A percentile compares a stretch with the other conserved stretches of the same genome.
Conservation (phyloP, 2,329 filamentous ascomycete species). For the Penicillium sp. region DNA sequence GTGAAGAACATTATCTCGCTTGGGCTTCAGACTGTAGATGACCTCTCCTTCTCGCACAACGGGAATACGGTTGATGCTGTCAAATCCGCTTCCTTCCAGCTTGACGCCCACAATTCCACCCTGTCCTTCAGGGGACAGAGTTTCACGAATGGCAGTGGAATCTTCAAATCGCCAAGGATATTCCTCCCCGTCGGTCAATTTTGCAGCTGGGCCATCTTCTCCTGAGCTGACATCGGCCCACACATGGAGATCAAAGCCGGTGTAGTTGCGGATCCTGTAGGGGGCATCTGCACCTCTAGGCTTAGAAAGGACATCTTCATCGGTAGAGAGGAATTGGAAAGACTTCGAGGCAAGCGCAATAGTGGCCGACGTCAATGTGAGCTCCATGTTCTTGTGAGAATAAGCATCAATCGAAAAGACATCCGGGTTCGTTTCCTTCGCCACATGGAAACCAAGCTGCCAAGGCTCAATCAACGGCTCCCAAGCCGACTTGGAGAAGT, state of each 20-base stretch:
- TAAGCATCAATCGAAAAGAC: conserved; percentile 79
- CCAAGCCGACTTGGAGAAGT: conserved; percentile 98
- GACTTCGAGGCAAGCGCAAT: conserved; percentile 94
- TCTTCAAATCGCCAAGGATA: conserved; percentile 96
- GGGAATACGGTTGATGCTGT: conserved; percentile 81
- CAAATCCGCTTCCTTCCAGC: conserved; percentile 91
- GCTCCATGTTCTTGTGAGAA: conserved; percentile 86
- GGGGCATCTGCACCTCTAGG: conserved; percentile 88
- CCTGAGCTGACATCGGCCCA: conserved; percentile 76
- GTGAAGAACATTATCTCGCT: conserved; percentile 81
- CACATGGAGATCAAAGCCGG: conserved; percentile 84
- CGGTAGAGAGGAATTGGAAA: conserved; percentile 80
- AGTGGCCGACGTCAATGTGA: conserved; percentile 88
- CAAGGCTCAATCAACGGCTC: conserved; percentile 95
- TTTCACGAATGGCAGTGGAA: conserved; percentile 94
- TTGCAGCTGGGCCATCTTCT: conserved; percentile 66
- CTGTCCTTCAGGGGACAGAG: conserved; percentile 77
- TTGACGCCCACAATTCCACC: conserved; percentile 77
- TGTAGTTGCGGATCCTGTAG: conserved; percentile 92
- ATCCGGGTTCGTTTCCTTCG: conserved; percentile 73
- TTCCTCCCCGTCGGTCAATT: conserved; percentile 84
- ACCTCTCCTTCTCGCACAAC: conserved; percentile 94
- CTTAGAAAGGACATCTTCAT: conserved; percentile 91
- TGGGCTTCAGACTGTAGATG: conserved; percentile 83
- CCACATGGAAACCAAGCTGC: conserved; percentile 88